Base-by-base conservation (phyloP, 441 rosid genomes). In the Geranium incanum region DNA sequence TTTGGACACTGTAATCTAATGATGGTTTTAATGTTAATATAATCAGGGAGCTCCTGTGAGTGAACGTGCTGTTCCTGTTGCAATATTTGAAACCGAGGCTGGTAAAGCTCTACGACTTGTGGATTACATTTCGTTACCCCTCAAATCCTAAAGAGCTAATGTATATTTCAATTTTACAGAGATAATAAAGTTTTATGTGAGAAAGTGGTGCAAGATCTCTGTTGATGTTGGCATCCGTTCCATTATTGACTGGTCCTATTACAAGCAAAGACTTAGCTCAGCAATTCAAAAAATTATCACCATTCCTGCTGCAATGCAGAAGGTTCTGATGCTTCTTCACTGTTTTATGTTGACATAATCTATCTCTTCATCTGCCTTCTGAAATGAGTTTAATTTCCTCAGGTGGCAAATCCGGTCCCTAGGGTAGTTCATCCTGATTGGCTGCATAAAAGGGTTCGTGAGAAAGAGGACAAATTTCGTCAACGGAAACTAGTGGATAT, bases 251-350 rank as follows among this genome's bases (percentile, higher is more conserved):
- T 95, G 99, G 99, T 84, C 89, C 36, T 95, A 95, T 79, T 95
- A 95, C 81, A 92, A 88, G 84, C 98, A 95, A 80, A 88, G 99
- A 19, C 93, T 95, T 73, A 79, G 90, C 77, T 95, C 99, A 71
- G 90, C 99, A 70, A 84, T 95, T 80, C 99, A 95, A 81, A 95
- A 95, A 78, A 92, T 86, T 74, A 82, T 95, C 71, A 95, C 98
- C 64, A 95, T 95, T 79, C 99, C 99, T 83, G 99, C 99, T 60
- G 99, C 99, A 74, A 95, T 92, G 98, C 99, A 95, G 82, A 95
- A 95, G 98, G 99, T 95, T 78, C 71, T 64, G 15, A 67, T 65
- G n/a, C 55, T 66, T 78, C 33, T 81, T 69, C 66, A 60, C 68
- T 36, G 73, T 74, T 71, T 8, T 52, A 72, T 70, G 48, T 69